A percentile compares a stretch with the other conserved stretches of the same genome.
Conservation (phyloP, 345 rosid species). For the Gossypium mustelinum region DNA sequence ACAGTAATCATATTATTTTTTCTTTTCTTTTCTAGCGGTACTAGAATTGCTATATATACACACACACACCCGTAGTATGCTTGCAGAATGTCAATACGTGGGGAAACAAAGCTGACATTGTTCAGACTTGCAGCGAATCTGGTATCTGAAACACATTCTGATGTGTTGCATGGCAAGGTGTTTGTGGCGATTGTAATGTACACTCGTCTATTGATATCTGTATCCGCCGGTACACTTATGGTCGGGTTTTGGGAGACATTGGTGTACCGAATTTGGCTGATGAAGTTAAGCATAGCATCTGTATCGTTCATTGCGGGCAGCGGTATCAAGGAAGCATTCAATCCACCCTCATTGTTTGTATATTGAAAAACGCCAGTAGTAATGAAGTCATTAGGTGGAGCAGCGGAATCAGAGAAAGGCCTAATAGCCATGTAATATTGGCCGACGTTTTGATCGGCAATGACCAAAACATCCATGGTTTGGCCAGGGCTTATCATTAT, state of each 20-base stretch:
- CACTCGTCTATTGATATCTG: background rate
- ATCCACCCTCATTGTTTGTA: slow-evolving; percentile 11
- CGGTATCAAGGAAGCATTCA: background rate
- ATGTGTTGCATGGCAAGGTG: slow-evolving; percentile 11
- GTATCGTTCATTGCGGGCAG: background rate
- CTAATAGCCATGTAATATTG: slow-evolving; percentile 29
- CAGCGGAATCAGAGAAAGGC: slow-evolving; percentile 8
- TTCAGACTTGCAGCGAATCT: slow-evolving; percentile 10
- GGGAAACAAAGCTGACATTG: slow-evolving; percentile 35
- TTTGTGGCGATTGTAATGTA: slow-evolving; percentile 16
- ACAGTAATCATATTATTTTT: background rate
- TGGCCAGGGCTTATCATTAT: slow-evolving; percentile 27
- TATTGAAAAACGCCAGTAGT: slow-evolving; percentile 38
- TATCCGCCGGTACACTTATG: background rate
- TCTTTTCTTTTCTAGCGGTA: background rate
- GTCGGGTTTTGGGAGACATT: background rate
- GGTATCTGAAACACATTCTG: too few species aligned
- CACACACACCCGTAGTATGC: slow-evolving; percentile 31
- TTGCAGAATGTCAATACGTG: slow-evolving; percentile 31
- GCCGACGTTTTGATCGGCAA: slow-evolving; percentile 13
- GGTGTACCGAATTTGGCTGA: slow-evolving; percentile 6
- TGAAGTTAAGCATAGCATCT: background rate
- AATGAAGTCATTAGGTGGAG: background rate
- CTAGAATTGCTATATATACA: background rate
- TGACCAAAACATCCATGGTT: slow-evolving; percentile 29